Evolutionary conservation across 2,329 filamentous ascomycete genomes (phyloP).

Genomic region (Fusarium albosuccineum): DNA sequence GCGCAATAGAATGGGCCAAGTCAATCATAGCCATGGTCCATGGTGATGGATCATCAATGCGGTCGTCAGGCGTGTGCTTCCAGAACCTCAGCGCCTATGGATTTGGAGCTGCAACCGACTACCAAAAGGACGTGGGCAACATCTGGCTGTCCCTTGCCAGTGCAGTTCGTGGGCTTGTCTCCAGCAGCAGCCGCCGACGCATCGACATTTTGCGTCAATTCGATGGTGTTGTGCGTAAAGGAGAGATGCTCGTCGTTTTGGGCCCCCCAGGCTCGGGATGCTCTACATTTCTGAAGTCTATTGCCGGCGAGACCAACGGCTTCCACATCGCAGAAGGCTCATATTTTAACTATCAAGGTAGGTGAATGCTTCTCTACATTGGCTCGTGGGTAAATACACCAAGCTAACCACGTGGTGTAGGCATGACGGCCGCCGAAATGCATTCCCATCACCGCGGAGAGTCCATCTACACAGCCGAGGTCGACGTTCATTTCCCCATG

Average conservation of each 20-base stretch:
- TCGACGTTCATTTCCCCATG: constrained; percentile 84
- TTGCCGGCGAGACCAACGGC: constrained; percentile 86
- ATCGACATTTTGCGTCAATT: constrained; percentile 78
- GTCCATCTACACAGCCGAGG: constrained; percentile 88
- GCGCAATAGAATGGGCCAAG: constrained; percentile 70
- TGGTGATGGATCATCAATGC: constrained; percentile 66
- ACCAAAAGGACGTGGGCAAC: constrained; percentile 76
- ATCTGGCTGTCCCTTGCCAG: constrained; percentile 65
- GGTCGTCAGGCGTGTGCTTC: constrained; percentile 74
- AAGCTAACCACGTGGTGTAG: constrained; percentile 49
- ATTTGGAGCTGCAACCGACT: constrained; percentile 76
- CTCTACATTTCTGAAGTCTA: constrained; percentile 86
- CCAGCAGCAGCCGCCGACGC: constrained; percentile 64
- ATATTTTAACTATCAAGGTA: constrained; percentile 85
- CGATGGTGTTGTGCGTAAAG: constrained; percentile 76
- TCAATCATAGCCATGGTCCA: constrained; percentile 66
- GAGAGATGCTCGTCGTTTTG: constrained; percentile 82
- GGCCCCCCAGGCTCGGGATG: constrained; percentile 82
- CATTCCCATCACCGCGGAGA: constrained; percentile 83
- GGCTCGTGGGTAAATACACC: neutral
- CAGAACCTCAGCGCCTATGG: constrained; percentile 77
- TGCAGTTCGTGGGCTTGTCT: constrained; percentile 62
- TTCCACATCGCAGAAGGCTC: constrained; percentile 78
- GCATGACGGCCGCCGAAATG: constrained; percentile 79
- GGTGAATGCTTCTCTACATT: too few species aligned